Conservation (phyloP, 345 rosid species). For the Bretschneidera sinensis region DNA sequence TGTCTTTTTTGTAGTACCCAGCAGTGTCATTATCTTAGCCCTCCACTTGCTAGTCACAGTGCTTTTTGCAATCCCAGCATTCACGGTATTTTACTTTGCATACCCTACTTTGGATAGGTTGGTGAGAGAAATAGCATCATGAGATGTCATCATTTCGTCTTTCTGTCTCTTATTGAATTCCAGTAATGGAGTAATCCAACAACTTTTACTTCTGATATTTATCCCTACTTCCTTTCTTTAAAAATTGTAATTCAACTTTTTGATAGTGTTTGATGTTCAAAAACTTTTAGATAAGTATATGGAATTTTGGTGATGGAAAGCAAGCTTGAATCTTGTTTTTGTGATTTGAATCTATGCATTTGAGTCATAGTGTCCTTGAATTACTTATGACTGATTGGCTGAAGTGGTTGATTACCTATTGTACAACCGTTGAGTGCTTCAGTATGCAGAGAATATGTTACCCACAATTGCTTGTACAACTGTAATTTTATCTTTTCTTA, state of each 20-base stretch:
- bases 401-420: not conserved
- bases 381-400: too few species aligned
- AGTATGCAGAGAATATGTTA: not conserved
- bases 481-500: too few species aligned
- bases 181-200: not conserved
- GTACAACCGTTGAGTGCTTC: not conserved
- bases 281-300: not conserved
- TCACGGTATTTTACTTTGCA: slow-evolving; percentile 50
- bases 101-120: slow-evolving; percentile 58
- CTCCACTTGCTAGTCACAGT: slow-evolving; percentile 52
- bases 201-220: not conserved
- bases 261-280: not conserved
- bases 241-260: not conserved
- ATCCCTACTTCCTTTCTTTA: not conserved
- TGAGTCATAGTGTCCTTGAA: not conserved
- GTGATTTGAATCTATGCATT: not conserved
- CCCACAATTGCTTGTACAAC: not conserved
- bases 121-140: slow-evolving; percentile 43
- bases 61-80: slow-evolving; percentile 53
- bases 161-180: not conserved
- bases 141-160: slow-evolving; percentile 2
- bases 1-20: slow-evolving; percentile 51
- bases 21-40: slow-evolving; percentile 47
- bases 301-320: not conserved
- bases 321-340: not conserved